Evolutionary conservation across 163 green algal genomes (phyloP).

Genomic region (Scenedesmus sp.): DNA sequence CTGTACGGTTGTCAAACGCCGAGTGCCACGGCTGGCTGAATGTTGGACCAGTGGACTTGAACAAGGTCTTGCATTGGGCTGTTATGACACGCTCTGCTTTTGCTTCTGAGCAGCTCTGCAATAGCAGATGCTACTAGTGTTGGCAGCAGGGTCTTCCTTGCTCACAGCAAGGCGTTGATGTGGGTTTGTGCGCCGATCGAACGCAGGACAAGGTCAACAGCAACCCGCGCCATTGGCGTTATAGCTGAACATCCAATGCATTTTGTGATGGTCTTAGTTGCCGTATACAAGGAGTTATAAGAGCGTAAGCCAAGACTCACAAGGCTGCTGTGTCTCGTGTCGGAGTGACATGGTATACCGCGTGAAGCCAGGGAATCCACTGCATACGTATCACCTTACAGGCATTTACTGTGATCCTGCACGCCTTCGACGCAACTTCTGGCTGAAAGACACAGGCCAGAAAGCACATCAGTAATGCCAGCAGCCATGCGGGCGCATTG

Average conservation of each 20-base stretch:
- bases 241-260: too few relatives aligned
- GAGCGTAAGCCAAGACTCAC: neutral
- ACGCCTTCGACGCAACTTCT: neutral
- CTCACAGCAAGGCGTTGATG: too few relatives aligned
- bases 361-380: neutral
- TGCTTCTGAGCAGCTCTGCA: too few relatives aligned
- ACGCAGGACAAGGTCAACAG: too few relatives aligned
- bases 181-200: too few relatives aligned
- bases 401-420: neutral
- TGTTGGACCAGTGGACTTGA: neutral
- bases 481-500: conserved; percentile 8
- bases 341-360: conserved; percentile 14
- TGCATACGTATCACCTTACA: neutral
- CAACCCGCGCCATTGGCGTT: too few relatives aligned
- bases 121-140: too few relatives aligned
- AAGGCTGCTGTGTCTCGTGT: neutral
- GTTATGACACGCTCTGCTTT: too few relatives aligned
- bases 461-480: neutral
- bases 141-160: too few relatives aligned
- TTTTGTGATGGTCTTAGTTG: neutral
- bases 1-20: neutral
- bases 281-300: neutral
- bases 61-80: too few relatives aligned
- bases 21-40: neutral
- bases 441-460: neutral